Percentiles rank a stretch among this genome's conserved stretches.
Conservation (phyloP, 176 grass and related monocot genomes). For the Triticum urartu region DNA sequence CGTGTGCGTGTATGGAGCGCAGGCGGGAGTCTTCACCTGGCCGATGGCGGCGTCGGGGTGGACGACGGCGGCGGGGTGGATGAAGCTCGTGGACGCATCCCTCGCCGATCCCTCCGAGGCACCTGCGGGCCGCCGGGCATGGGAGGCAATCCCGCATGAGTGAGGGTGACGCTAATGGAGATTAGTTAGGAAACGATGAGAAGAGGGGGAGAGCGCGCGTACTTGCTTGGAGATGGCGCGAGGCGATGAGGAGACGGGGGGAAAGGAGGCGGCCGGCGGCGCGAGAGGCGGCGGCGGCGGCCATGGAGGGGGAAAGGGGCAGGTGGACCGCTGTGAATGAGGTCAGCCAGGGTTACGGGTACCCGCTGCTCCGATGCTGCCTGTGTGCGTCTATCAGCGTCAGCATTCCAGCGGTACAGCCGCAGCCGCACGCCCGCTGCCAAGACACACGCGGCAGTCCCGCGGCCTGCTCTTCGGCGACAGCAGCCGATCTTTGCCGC, state of each 20-base stretch:
- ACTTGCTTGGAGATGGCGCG: conserved; percentile 51
- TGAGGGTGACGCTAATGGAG: background rate
- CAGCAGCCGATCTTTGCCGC: background rate
- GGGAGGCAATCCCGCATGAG: background rate
- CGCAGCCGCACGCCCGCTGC: background rate
- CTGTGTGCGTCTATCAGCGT: background rate
- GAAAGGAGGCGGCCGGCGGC: conserved; percentile 25
- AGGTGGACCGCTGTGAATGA: background rate
- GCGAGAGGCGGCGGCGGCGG: conserved; percentile 26
- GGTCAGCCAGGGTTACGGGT: conserved; percentile 9
- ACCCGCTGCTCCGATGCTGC: background rate
- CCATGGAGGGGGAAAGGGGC: conserved; percentile 32
- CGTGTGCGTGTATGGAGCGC: background rate
- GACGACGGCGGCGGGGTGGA: conserved; percentile 55
- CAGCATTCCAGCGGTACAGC: background rate
- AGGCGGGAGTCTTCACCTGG: conserved; percentile 41
- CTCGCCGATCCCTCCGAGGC: conserved; percentile 16
- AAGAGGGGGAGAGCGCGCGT: background rate
- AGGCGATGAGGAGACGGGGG: background rate
- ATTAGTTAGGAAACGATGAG: background rate
- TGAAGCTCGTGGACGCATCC: conserved; percentile 30
- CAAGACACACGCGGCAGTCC: background rate
- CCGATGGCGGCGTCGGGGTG: conserved; percentile 73
- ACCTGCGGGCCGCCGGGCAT: background rate
- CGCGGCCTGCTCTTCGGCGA: background rate